Percentiles rank a stretch among this genome's conserved stretches.
phyloP scores from a whole-genome alignment of 2,329 filamentous ascomycete species.

The Xylaria multiplex region DNA sequence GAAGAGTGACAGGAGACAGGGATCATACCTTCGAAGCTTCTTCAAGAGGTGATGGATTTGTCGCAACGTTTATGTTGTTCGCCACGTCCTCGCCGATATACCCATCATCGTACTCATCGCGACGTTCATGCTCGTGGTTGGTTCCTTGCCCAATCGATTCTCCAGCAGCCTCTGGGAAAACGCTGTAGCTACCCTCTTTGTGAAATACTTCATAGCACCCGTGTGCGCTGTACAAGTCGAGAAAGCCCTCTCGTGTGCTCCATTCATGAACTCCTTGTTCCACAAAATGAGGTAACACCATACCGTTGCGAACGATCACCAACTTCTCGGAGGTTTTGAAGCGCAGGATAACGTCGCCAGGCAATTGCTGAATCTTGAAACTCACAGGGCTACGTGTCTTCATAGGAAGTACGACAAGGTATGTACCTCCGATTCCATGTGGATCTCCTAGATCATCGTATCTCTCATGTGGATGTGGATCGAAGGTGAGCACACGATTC shows the following conservation, averaged over 20 bases:
- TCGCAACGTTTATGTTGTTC: background rate
- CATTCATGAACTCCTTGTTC: conserved; percentile 30
- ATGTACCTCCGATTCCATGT: conserved; percentile 27
- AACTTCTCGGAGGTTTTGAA: conserved; percentile 14
- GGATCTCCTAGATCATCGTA: conserved; percentile 22
- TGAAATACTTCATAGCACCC: conserved; percentile 22
- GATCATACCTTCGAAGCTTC: conserved; percentile 23
- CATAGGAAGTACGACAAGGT: conserved; percentile 7
- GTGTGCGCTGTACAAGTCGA: conserved; percentile 22
- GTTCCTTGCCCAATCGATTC: too few relatives aligned
- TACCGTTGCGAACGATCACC: conserved; percentile 28
- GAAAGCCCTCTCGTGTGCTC: conserved; percentile 24
- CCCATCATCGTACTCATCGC: background rate
- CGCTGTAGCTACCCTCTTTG: background rate
- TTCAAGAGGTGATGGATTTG: background rate
- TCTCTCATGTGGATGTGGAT: conserved; percentile 12
- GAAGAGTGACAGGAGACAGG: background rate
- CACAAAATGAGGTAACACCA: conserved; percentile 25
- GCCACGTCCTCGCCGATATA: too few relatives aligned
- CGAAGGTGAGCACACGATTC: conserved; percentile 28
- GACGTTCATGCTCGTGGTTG: background rate
- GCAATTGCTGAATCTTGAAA: conserved; percentile 8
- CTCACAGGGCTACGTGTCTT: background rate
- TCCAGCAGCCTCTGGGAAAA: background rate
- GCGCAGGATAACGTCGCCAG: conserved; percentile 15